These are phyloP conservation scores for Solanum clarkiae DNA, from an alignment of 257 asterid genomes.

Conservation along the genomic window DNA sequence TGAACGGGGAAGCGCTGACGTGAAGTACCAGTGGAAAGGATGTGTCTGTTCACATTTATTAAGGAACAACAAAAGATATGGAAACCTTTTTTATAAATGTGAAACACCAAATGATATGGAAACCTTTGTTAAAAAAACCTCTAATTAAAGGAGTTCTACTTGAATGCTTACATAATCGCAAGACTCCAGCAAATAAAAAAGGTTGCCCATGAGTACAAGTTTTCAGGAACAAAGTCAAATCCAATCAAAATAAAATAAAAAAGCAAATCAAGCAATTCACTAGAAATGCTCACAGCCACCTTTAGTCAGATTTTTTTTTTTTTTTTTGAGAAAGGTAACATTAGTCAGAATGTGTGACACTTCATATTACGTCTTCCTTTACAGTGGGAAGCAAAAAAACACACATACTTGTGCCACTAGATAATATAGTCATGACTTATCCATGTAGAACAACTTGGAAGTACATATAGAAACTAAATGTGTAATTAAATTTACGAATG, in stretches of 20 bases:
- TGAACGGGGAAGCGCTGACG: conserved; percentile 97
- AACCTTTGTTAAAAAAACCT: background rate
- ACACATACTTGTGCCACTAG: background rate
- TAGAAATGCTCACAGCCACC: background rate
- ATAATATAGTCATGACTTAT: background rate
- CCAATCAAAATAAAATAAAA: background rate
- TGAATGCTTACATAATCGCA: background rate
- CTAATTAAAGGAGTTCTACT: background rate
- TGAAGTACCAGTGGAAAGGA: conserved; percentile 90
- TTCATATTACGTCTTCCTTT: background rate
- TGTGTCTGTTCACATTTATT: conserved; percentile 50
- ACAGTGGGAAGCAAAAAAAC: background rate
- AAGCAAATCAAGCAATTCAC: background rate
- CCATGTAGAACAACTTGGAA: background rate
- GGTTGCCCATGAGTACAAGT: background rate
- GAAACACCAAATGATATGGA: conserved; percentile 12
- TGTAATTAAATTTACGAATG: background rate
- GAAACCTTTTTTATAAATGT: background rate
- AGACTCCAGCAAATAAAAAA: background rate
- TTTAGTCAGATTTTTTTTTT: background rate
- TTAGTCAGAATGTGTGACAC: background rate
- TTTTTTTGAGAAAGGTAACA: background rate
- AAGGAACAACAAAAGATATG: conserved; percentile 16
- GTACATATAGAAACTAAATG: background rate
- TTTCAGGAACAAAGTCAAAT: background rate